Conservation (phyloP, 2,329 filamentous ascomycete genomes). For the Botryotinia calthae region DNA sequence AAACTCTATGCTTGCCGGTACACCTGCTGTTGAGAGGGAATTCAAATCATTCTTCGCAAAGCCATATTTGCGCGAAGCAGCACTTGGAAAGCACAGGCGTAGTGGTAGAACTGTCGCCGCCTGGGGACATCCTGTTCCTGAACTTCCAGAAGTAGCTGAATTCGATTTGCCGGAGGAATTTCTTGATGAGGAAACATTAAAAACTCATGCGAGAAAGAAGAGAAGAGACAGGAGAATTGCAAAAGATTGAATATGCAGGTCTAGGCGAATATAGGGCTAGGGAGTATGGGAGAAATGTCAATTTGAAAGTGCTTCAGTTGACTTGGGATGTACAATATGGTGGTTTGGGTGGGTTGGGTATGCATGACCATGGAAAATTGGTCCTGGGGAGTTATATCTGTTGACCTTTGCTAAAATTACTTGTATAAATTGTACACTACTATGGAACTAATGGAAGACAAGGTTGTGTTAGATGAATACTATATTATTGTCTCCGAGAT, state of each 20-base stretch:
- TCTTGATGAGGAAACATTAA: constrained; percentile 49
- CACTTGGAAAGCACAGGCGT: constrained; percentile 69
- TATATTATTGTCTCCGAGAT: not conserved
- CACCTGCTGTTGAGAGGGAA: constrained; percentile 48
- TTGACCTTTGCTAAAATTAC: constrained; percentile 1
- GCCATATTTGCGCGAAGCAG: constrained; percentile 70
- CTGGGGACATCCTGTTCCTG: constrained; percentile 79
- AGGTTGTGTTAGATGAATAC: not conserved
- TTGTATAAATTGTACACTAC: constrained; percentile 19
- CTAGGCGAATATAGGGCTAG: constrained; percentile 19
- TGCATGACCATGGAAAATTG: constrained; percentile 5
- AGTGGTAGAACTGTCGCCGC: constrained; percentile 69
- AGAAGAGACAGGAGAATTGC: constrained; percentile 43
- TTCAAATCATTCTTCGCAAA: constrained; percentile 84
- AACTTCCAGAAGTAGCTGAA: constrained; percentile 60
- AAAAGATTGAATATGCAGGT: constrained; percentile 14
- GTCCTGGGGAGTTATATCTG: constrained; percentile 1
- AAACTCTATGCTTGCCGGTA: constrained; percentile 27
- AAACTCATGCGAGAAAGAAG: constrained; percentile 60
- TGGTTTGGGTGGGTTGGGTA: constrained; percentile 5
- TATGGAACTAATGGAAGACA: not conserved
- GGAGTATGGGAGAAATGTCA: constrained; percentile 26
- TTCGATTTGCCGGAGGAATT: constrained; percentile 68
- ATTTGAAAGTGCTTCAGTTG: constrained; percentile 42
- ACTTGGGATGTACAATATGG: constrained; percentile 26